Percentiles rank a stretch among this genome's conserved stretches.
phyloP scores from a whole-genome alignment of 257 asterid species.

The Solanum microdontum region DNA sequence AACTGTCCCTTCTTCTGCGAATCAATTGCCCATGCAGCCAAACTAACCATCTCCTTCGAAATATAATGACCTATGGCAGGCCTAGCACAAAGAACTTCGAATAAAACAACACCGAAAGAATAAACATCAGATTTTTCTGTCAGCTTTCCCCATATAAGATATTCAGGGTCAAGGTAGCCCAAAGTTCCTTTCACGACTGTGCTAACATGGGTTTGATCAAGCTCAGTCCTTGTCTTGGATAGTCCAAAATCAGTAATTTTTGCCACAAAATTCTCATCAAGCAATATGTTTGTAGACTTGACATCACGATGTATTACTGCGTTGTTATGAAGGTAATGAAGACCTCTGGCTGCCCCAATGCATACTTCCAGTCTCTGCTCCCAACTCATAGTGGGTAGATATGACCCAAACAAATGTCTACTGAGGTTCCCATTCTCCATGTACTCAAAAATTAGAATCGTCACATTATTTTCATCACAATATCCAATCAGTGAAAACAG shows the following conservation, averaged over 20 bases:
- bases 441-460: neutral
- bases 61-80: neutral
- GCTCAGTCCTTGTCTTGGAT: neutral
- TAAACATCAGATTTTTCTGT: neutral
- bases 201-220: neutral
- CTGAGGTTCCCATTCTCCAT: neutral
- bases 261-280: neutral
- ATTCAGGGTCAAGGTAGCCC: neutral
- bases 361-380: neutral
- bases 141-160: neutral
- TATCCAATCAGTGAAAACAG: neutral
- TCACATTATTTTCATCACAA: neutral
- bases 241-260: neutral
- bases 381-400: neutral
- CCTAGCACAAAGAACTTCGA: neutral
- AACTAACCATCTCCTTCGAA: neutral
- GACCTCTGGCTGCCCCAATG: neutral
- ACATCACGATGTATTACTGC: neutral
- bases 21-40: neutral
- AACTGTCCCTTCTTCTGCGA: neutral
- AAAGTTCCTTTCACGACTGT: neutral
- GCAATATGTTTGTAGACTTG: neutral
- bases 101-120: neutral
- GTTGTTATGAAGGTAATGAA: neutral
- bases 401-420: neutral